Evolutionary conservation across 2,329 filamentous ascomycete species (phyloP).

Genomic region (Aspergillus sp.): DNA sequence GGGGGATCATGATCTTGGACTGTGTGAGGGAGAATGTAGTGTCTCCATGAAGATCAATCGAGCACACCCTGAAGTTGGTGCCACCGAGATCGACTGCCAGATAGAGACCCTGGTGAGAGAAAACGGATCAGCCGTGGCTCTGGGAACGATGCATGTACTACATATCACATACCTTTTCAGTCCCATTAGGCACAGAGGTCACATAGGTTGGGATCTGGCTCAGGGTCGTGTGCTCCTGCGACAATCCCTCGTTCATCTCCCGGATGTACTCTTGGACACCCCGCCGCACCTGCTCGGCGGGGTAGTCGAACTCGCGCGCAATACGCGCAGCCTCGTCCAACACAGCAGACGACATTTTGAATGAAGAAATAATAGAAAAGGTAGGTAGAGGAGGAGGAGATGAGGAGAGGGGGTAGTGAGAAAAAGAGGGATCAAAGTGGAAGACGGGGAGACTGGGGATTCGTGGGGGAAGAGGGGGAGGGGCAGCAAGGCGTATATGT

Average conservation of each 20-base stretch:
- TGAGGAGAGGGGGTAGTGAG: conserved; percentile 2
- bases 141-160: too few species aligned
- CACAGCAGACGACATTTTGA: conserved; percentile 34
- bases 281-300: conserved; percentile 69
- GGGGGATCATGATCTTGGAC: conserved; percentile 87
- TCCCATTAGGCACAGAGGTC: conserved; percentile 91
- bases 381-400: background rate
- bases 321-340: conserved; percentile 72
- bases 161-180: conserved; percentile 69
- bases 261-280: conserved; percentile 80
- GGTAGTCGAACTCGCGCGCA: conserved; percentile 80
- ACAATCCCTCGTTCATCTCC: conserved; percentile 82
- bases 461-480: conserved; percentile 1
- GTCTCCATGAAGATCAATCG: conserved; percentile 87
- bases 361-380: background rate
- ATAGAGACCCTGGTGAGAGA: conserved; percentile 70
- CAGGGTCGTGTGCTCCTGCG: conserved; percentile 72
- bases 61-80: conserved; percentile 98
- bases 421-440: background rate
- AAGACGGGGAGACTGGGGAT: background rate
- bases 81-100: conserved; percentile 96
- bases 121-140: background rate
- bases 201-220: conserved; percentile 98
- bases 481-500: background rate
- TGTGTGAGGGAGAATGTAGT: conserved; percentile 91